Percentiles rank a stretch among this genome's conserved stretches.
phyloP scores from a whole-genome alignment of 139 green algal species.

The Coelastrella sp. region DNA sequence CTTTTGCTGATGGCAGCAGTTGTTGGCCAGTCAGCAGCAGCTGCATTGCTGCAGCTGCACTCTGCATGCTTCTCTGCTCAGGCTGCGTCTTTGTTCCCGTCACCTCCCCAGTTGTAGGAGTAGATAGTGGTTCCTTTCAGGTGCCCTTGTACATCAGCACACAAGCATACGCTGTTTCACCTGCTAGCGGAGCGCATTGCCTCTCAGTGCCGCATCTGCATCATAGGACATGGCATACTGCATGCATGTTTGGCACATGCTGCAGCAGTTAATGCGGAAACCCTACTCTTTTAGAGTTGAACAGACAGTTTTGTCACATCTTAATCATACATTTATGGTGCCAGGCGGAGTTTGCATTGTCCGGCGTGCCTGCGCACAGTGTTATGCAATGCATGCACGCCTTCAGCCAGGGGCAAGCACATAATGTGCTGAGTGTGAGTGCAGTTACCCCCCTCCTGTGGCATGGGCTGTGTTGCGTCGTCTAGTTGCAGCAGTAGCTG shows the following conservation, averaged over 20 bases:
- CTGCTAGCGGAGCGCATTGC: background rate
- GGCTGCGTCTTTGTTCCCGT: background rate
- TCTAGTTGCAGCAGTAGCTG: background rate
- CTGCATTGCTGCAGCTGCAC: slow-evolving; percentile 8
- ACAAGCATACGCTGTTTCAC: background rate
- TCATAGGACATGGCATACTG: background rate
- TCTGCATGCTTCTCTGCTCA: background rate
- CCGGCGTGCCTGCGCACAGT: background rate
- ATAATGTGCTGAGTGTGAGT: background rate
- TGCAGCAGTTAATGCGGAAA: background rate
- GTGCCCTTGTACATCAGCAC: background rate
- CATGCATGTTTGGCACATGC: slow-evolving; percentile 5
- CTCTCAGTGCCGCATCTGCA: slow-evolving; percentile 20
- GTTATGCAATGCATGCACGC: background rate
- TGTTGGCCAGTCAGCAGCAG: background rate
- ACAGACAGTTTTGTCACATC: background rate
- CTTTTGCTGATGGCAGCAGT: background rate
- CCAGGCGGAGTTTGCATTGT: background rate
- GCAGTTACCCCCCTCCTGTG: background rate
- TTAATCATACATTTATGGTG: background rate
- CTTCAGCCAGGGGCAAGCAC: background rate
- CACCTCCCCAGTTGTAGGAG: background rate
- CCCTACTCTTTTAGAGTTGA: background rate
- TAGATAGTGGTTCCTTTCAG: background rate
- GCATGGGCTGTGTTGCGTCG: background rate